Conservation (phyloP, 345 rosid genomes). For the Camelina hispida region DNA sequence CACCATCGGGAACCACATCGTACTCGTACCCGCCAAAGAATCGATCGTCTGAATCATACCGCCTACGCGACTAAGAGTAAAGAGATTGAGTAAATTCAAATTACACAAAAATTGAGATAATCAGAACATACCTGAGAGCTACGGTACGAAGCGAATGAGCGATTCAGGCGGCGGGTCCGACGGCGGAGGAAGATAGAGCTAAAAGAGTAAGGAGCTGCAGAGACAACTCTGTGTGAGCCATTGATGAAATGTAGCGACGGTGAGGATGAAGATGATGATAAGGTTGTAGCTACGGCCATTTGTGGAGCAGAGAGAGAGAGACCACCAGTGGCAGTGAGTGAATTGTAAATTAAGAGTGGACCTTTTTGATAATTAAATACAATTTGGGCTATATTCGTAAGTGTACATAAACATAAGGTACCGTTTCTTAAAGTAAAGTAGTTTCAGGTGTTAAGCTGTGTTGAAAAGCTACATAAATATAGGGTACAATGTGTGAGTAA, state of each 20-base stretch:
- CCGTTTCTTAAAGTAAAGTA: no score
- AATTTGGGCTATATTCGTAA: neutral
- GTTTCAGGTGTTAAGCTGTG: neutral
- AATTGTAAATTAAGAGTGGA: conserved; percentile 26
- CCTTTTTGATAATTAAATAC: neutral
- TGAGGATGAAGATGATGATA: conserved; percentile 40
- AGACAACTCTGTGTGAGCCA: conserved; percentile 16
- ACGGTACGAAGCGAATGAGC: conserved; percentile 34
- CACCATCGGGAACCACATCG: conserved; percentile 29
- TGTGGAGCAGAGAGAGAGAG: neutral
- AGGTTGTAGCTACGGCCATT: conserved; percentile 47
- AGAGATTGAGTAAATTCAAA: neutral
- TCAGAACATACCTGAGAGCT: conserved; percentile 34
- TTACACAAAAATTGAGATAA: neutral
- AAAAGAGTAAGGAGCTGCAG: conserved; percentile 22
- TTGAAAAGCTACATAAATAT: neutral
- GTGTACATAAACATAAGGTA: neutral
- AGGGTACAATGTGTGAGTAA: neutral
- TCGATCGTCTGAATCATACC: conserved; percentile 48
- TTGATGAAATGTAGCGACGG: conserved; percentile 10
- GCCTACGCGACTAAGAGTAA: conserved; percentile 50
- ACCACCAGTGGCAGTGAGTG: neutral
- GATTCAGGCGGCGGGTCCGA: conserved; percentile 26
- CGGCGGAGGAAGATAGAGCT: conserved; percentile 11
- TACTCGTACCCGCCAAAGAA: conserved; percentile 50